Conservation (phyloP, 148 eudicot species). For the Rhododendron williamsianum region DNA sequence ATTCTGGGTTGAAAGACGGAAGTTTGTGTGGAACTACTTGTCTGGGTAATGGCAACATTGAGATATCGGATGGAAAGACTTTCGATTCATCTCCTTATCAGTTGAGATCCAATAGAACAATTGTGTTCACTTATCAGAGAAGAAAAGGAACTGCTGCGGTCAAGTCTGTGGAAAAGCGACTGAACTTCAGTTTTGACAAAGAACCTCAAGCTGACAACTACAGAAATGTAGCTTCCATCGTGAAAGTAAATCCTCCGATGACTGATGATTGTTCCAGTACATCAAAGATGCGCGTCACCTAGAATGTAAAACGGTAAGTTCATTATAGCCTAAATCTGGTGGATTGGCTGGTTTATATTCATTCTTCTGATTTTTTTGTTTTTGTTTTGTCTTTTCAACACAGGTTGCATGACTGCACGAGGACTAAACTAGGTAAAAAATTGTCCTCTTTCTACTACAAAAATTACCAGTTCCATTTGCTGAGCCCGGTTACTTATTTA, state of each 20-base stretch:
- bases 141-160: constrained; percentile 19
- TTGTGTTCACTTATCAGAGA: not conserved
- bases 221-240: constrained; percentile 20
- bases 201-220: constrained; percentile 15
- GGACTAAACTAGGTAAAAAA: not conserved
- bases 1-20: constrained; percentile 25
- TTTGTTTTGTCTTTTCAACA: not conserved
- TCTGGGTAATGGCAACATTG: constrained; percentile 22
- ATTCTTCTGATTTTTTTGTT: not conserved
- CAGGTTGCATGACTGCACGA: not conserved
- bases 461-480: not conserved
- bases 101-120: constrained; percentile 38
- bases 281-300: constrained; percentile 38
- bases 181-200: constrained; percentile 41
- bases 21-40: constrained; percentile 25
- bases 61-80: constrained; percentile 31
- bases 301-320: constrained; percentile 31
- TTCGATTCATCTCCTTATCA: constrained; percentile 77
- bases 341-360: not conserved
- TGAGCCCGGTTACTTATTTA: not conserved
- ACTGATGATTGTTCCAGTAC: constrained; percentile 30
- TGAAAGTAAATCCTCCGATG: constrained; percentile 30
- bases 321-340: constrained; percentile 3
- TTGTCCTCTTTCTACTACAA: not conserved
- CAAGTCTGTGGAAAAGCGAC: constrained; percentile 83